phyloP scores from a whole-genome alignment of 2,329 filamentous ascomycete species.

The Aureobasidium namibiae region DNA sequence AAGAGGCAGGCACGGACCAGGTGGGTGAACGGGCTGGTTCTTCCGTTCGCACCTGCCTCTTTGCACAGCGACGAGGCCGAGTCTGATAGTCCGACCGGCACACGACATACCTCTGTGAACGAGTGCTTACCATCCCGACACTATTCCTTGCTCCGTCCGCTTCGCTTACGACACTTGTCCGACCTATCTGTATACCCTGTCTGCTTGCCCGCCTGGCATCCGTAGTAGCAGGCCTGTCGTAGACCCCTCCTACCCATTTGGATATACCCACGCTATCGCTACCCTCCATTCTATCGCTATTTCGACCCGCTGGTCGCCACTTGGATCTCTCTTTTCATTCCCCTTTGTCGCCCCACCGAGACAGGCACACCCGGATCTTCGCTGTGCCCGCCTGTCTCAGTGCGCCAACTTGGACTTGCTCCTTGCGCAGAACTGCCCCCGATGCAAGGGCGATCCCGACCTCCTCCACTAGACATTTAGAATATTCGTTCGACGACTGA shows the following conservation, averaged over 20 bases:
- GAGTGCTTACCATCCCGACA: background rate
- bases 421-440: background rate
- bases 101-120: background rate
- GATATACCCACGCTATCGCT: background rate
- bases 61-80: slow-evolving; percentile 1
- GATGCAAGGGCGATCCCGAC: slow-evolving; percentile 6
- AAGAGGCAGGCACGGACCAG: background rate
- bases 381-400: slow-evolving; percentile 11
- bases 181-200: background rate
- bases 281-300: background rate
- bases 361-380: slow-evolving; percentile 9
- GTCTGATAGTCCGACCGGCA: background rate
- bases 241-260: background rate
- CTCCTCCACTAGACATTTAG: background rate
- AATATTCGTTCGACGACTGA: background rate
- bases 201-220: background rate
- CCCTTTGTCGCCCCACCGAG: background rate
- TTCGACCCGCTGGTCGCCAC: background rate
- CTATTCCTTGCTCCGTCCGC: background rate
- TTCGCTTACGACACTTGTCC: background rate
- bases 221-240: background rate
- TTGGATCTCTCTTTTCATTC: background rate
- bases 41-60: background rate
- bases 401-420: background rate
- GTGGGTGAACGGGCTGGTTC: background rate